Evolutionary conservation across 345 rosid genomes (phyloP).

Genomic region (Syzygium grande): DNA sequence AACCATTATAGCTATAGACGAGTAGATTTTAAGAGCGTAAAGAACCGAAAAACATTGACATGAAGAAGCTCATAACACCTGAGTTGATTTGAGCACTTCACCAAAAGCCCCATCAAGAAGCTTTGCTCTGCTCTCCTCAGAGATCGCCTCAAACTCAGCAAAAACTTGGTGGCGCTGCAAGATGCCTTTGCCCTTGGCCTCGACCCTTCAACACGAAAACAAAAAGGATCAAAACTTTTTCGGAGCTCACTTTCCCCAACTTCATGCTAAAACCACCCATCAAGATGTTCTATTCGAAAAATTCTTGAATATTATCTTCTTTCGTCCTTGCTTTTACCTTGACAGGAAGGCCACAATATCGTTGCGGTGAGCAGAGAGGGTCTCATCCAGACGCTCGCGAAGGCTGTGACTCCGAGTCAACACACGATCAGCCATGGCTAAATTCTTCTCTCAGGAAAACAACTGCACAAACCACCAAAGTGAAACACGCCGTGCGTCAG

Average conservation of each 20-base stretch:
- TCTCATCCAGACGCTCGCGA: slow-evolving; percentile 68
- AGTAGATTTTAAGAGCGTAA: not conserved
- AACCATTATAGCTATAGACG: not conserved
- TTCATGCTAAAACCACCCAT: not conserved
- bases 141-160: slow-evolving; percentile 65
- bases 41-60: not conserved
- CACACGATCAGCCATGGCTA: slow-evolving; percentile 40
- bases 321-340: slow-evolving; percentile 24
- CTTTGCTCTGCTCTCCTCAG: slow-evolving; percentile 40
- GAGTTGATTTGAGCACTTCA: slow-evolving; percentile 57
- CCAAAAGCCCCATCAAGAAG: slow-evolving; percentile 53
- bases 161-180: slow-evolving; percentile 63
- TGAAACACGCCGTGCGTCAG: not conserved
- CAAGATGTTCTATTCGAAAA: not conserved
- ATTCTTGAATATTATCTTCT: not conserved
- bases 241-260: not conserved
- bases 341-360: slow-evolving; percentile 66
- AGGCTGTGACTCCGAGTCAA: slow-evolving; percentile 63
- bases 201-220: slow-evolving; percentile 33
- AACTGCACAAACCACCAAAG: not conserved
- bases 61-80: slow-evolving; percentile 20
- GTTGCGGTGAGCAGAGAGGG: slow-evolving; percentile 57
- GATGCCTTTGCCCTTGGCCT: slow-evolving; percentile 71
- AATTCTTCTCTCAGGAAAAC: not conserved
- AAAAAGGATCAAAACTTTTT: not conserved